These are phyloP conservation scores for Pichia sp. DNA, from an alignment of 1,139 yeast genomes.

Conservation along the genomic window DNA sequence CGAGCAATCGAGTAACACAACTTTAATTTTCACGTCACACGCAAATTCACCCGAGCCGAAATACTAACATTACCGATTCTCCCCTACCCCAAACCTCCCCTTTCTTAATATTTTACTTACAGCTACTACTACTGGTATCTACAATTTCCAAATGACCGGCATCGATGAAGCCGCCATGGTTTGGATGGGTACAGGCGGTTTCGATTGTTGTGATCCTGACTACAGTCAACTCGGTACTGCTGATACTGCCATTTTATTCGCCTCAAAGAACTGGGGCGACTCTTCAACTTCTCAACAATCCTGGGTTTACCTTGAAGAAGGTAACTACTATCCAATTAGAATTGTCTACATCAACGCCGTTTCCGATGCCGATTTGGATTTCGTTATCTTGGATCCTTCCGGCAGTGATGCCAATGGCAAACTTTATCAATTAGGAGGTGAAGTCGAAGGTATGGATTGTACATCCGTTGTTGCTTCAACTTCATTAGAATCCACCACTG, in stretches of 20 bases:
- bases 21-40: no score
- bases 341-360: constrained; percentile 25
- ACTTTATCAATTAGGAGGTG: no score
- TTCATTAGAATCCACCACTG: no score
- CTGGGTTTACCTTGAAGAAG: constrained; percentile 22
- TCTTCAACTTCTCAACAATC: constrained; percentile 8
- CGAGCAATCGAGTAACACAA: no score
- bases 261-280: constrained; percentile 14
- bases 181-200: constrained; percentile 30
- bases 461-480: no score
- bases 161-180: constrained; percentile 32
- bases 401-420: no score
- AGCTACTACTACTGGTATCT: constrained; percentile 29
- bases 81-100: background rate
- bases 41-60: no score
- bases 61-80: constrained; percentile 3
- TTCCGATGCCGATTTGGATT: constrained; percentile 10
- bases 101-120: background rate
- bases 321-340: constrained; percentile 31
- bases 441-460: no score
- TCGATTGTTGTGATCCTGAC: constrained; percentile 31
- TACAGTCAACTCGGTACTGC: constrained; percentile 11
- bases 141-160: constrained; percentile 22
- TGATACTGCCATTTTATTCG: constrained; percentile 19
- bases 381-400: background rate